A percentile compares a stretch with the other conserved stretches of the same genome.
Evolutionary conservation across 2,329 filamentous ascomycete genomes (phyloP).

Genomic region (Colletotrichum musae): DNA sequence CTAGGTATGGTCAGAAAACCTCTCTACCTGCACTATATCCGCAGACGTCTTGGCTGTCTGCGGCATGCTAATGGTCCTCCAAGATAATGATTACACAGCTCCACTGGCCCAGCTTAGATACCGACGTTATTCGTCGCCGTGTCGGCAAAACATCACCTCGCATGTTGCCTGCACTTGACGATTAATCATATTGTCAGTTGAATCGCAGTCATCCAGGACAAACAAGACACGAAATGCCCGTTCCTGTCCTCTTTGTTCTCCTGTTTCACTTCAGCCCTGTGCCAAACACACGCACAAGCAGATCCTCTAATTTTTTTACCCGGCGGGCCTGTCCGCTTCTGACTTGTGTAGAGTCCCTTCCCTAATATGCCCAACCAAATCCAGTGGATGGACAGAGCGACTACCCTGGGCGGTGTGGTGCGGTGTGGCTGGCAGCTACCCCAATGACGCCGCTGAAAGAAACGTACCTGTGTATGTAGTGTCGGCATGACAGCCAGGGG

Average conservation of each 20-base stretch:
- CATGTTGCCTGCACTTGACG: too few relatives aligned
- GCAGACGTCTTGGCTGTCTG: too few relatives aligned
- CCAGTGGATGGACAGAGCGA: background rate
- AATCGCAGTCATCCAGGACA: background rate
- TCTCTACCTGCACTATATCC: too few relatives aligned
- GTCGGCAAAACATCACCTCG: background rate
- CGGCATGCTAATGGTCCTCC: too few relatives aligned
- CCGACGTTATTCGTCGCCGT: background rate
- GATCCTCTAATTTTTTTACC: background rate
- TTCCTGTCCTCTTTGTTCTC: constrained; percentile 6
- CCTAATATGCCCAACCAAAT: background rate
- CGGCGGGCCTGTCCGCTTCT: background rate
- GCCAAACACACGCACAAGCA: background rate
- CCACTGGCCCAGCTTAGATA: background rate
- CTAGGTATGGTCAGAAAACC: background rate
- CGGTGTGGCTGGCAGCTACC: too few relatives aligned
- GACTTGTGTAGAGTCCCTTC: background rate
- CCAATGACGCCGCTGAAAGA: constrained; percentile 22
- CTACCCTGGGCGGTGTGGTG: constrained; percentile 18
- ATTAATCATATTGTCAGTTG: too few relatives aligned
- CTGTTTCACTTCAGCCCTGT: constrained; percentile 30
- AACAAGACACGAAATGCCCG: background rate
- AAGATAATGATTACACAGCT: background rate
- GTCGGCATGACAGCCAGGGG: constrained; percentile 17
- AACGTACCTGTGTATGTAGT: background rate